Evolutionary conservation across 2,329 filamentous ascomycete genomes (phyloP), one percentile per base, ranked within the genome.

Genomic region (Rhynchosporium agropyri): DNA sequence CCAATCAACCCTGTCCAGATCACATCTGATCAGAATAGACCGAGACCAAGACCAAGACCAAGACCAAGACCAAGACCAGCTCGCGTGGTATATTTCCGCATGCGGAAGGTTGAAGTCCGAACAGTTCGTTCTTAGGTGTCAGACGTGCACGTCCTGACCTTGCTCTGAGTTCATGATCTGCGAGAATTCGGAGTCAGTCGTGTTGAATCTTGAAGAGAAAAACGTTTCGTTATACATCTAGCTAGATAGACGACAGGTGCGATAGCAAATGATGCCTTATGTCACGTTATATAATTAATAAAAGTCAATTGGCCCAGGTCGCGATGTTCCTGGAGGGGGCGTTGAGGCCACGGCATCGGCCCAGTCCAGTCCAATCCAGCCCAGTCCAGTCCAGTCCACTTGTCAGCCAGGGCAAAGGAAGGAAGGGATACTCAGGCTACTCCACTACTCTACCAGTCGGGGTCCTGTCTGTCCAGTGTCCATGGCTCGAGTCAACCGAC

Each of bases 31-130:
- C n/a, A 40, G 12, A 54, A 3, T 13, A 5, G n/a, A 33, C 36
- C 26, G 20, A 38, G 49, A 51, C 36, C n/a, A 29, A 36, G 15
- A 51, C 12, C 49, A 29, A 13, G 31, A 12, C 31, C 8, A 2
- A 15, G 33, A 15, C 12, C 49, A 29, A 13, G 31, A 12, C 31
- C 8, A 2, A 15, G 33, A 15, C n/a, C 20, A 20, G 20, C 31
- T 33, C 36, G 40, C 40, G 50, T 54, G 50, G 50, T 20, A 54
- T 20, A 54, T 54, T 54, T 26, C 50, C 50, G 20, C 7, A 54
- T 54, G 50, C n/a, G n/a, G 50, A 54, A 54, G 50, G 50, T 54
- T 54, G 33, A 28, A 40, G 38, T 20, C 4, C 28, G 8, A 28
- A n/a, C 20, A 20, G 20, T 20, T 20, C 20, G 20, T 20, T 20